Conservation (phyloP, 768 basidiomycete species). For the Chalciporus chontae region DNA sequence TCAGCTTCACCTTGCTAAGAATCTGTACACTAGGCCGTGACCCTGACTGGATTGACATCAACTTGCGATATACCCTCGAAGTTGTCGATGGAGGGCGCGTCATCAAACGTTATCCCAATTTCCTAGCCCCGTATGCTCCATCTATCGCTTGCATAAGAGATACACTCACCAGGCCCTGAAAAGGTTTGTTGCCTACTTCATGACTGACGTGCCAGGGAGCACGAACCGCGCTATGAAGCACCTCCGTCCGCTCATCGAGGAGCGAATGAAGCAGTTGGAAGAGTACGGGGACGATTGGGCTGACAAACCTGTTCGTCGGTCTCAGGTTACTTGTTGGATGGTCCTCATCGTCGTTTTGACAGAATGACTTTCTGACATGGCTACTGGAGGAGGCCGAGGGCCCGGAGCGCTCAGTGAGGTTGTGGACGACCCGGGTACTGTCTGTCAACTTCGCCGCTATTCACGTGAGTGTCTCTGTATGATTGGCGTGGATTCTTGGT, state of each 20-base stretch:
- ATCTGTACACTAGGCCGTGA: slow-evolving; percentile 25
- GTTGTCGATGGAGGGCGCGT: slow-evolving; percentile 22
- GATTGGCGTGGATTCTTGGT: neutral
- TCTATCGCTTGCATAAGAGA: neutral
- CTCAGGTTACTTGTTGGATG: neutral
- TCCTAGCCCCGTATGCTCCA: slow-evolving; percentile 30
- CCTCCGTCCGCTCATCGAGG: slow-evolving; percentile 28
- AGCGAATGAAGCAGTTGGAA: slow-evolving; percentile 22
- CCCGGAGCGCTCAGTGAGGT: slow-evolving; percentile 13
- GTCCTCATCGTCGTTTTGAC: neutral
- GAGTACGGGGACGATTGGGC: slow-evolving; percentile 28
- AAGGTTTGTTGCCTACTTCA: slow-evolving; percentile 18
- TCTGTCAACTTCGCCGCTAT: slow-evolving; percentile 21
- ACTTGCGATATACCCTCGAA: slow-evolving; percentile 30
- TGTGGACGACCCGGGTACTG: slow-evolving; percentile 23
- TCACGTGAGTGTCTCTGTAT: slow-evolving; percentile 13
- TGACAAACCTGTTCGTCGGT: slow-evolving; percentile 30
- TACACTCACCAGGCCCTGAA: neutral
- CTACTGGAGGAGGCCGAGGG: slow-evolving; percentile 25
- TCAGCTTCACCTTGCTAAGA: neutral
- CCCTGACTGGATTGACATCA: slow-evolving; percentile 31
- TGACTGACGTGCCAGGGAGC: slow-evolving; percentile 7
- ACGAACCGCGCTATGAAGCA: slow-evolving; percentile 10
- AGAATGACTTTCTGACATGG: slow-evolving; percentile 36
- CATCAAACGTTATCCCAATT: slow-evolving; percentile 32